Base-by-base conservation (phyloP, 2,329 filamentous ascomycete species). In the Leptodontidium sp. region DNA sequence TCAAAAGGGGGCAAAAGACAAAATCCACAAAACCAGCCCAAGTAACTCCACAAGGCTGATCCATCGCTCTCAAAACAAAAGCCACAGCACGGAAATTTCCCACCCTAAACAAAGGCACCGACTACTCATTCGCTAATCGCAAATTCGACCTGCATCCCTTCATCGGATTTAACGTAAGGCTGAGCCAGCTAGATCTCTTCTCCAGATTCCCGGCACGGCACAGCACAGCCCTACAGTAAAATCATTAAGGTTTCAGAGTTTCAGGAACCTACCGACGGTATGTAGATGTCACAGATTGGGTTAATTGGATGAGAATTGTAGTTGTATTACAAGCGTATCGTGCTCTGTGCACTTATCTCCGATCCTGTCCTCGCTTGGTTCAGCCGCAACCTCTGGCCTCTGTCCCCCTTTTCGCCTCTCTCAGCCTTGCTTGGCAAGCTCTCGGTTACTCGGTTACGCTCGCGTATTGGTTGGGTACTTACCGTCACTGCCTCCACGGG, bases 131-230 rank as follows among this genome's bases (percentile, higher is more conserved):
- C 24, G 49, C 49, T 29, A 12, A 24, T 7, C 24, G 49, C 21
- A 52, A 52, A 52, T 52, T 21, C 29, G 21, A 11, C 14, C 12
- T 15, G 2, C 11, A 52, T n/a, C 15, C 49, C 12, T 29, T 12
- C 9, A 52, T 52, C 49, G 49, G 49, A 52, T 26, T 52, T 52
- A 52, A 52, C 21, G 14, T 52, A 52, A 24, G 49, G 49, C 49
- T 52, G 49, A 52, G 49, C 29, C 29, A 32, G 29, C 14, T 11
- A 40, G 38, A 40, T 40, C 11, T 40, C 38, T 32, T 32, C 38
- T 7, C 38, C 38, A 40, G 38, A 40, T 40, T 12, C 38, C 38
- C 38, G 38, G 8, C 38, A 12, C 38, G 38, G 38, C 11, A 40
- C 38, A 12, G 29, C 29, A 40, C 38, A 40, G 38, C 38, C 38